phyloP scores from a whole-genome alignment of 768 basidiomycete genomes.

The Botryobasidium botryosum region DNA sequence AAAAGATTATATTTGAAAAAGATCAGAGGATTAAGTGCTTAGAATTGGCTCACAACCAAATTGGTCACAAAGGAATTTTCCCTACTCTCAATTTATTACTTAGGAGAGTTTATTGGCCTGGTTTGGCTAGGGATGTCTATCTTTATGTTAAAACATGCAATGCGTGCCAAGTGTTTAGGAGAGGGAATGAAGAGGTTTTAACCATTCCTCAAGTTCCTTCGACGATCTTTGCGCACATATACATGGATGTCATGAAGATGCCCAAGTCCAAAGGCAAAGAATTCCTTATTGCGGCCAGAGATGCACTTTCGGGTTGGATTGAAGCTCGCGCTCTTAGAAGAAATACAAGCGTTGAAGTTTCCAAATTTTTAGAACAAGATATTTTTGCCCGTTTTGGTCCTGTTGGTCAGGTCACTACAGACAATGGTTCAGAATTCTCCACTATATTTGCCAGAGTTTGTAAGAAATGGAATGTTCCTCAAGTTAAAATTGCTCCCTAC shows the following conservation, averaged over 20 bases:
- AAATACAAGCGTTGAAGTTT: not conserved
- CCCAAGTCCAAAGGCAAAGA: not conserved
- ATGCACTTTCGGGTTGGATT: not conserved
- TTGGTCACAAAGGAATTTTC: no score
- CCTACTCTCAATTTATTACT: no score
- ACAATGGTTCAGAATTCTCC: not conserved
- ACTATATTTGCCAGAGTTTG: not conserved
- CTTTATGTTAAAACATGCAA: slow-evolving; percentile 2
- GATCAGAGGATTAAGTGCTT: no score
- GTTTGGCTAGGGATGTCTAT: no score
- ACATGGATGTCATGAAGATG: not conserved
- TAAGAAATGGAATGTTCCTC: not conserved
- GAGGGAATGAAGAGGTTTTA: not conserved
- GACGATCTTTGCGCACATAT: not conserved
- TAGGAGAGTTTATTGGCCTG: no score
- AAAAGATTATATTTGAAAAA: no score
- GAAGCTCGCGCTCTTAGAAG: not conserved
- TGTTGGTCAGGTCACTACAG: not conserved
- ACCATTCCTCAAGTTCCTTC: not conserved
- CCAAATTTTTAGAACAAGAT: not conserved
- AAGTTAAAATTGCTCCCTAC: not conserved
- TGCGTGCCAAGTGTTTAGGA: not conserved
- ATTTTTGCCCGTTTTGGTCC: not conserved
- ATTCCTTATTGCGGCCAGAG: not conserved
- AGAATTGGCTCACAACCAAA: no score